A percentile compares a stretch with the other conserved stretches of the same genome.
Evolutionary conservation across 106 monocot species (phyloP).

Genomic region (Vanilla planifolia): DNA sequence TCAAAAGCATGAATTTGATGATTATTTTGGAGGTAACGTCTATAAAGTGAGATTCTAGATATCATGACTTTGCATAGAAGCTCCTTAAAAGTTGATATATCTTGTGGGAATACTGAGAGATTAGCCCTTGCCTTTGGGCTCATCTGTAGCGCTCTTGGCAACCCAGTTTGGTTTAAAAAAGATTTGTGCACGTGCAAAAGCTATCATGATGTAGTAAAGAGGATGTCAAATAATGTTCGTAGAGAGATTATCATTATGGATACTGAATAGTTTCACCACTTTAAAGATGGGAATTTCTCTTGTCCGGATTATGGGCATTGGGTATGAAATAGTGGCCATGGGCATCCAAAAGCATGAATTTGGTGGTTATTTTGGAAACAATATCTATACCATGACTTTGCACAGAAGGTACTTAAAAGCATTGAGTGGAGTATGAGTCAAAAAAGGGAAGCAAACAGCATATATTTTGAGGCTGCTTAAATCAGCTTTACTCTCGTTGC

Average conservation of each 20-base stretch:
- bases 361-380: too few species aligned
- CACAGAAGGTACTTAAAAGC: too few species aligned
- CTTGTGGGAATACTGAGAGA: conserved; percentile 95
- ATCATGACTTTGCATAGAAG: too few species aligned
- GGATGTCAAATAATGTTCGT: conserved; percentile 67
- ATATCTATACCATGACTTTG: too few species aligned
- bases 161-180: conserved; percentile 73
- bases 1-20: background rate
- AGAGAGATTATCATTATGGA: conserved; percentile 81
- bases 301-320: conserved; percentile 70
- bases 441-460: too few species aligned
- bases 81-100: conserved; percentile 74
- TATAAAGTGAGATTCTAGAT: too few species aligned
- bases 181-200: conserved; percentile 73
- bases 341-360: background rate
- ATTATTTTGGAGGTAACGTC: too few species aligned
- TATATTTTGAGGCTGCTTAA: too few species aligned
- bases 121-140: conserved; percentile 78
- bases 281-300: conserved; percentile 74
- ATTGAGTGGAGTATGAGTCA: too few species aligned
- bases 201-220: conserved; percentile 62
- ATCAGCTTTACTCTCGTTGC: too few species aligned
- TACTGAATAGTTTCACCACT: conserved; percentile 75
- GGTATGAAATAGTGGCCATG: conserved; percentile 15
- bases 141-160: conserved; percentile 66